Evolutionary conservation across 257 asterid species (phyloP), one percentile per base, ranked within the genome.

Genomic region (Jasminum sambac): DNA sequence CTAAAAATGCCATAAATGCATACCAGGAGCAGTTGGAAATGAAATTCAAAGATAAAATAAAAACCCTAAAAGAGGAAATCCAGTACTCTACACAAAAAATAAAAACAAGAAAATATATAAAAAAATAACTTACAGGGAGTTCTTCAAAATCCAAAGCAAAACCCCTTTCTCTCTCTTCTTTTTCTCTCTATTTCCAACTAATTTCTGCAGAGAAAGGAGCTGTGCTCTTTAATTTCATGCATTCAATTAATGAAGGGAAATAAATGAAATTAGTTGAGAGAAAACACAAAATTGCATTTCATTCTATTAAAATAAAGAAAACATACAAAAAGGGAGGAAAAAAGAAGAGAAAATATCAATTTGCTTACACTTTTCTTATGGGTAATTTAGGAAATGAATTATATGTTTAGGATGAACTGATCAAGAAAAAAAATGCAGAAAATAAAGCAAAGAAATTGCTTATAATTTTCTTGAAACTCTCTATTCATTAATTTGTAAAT

Each of bases 201-300:
- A 88, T 85, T 79, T 82, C 40, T 84, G 86, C 85, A 80, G 80
- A 64, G 80, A 74, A 64, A 78, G 78, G 88, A 77, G 90, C 83
- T 81, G 89, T 69, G 83, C 79, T 30, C 79, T 78, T 84, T 77
- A 80, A 87, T 74, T 78, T 74, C 75, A 73, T 64, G 96, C 92
- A 92, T 86, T 89, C 66, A 91, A n/a, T n/a, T n/a, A n/a, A 91
- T 89, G 96, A 78, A 79, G 70, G 82, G 87, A 81, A 84, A 70
- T 90, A 78, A 88, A 88, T 87, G 91, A 77, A 84, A 86, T 92
- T 92, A 68, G 96, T 90, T 90, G 96, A 85, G 92, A 67, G 76
- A 50, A 43, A 41, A 37, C 63, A 79, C 42, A 59, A 21, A 70
- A 41, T 69, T 46, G 69, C 25, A 60, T 79, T 71, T 71, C 64